phyloP scores from a whole-genome alignment of 306 rosid genomes.

The Spatholobus suberectus region DNA sequence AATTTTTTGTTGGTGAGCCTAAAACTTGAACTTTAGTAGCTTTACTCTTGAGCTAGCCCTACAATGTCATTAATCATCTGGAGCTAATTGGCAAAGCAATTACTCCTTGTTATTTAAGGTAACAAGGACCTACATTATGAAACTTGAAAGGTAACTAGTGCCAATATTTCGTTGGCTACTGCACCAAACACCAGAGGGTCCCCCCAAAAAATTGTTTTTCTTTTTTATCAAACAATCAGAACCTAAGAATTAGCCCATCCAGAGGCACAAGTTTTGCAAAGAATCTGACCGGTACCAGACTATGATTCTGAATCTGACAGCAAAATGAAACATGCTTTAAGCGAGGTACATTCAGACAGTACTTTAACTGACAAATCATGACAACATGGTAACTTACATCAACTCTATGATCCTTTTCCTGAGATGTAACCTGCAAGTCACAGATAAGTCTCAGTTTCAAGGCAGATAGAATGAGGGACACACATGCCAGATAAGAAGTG shows the following conservation, averaged over 20 bases:
- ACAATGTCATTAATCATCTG: not conserved
- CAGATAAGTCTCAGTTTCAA: constrained; percentile 36
- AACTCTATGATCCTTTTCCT: constrained; percentile 59
- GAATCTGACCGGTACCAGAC: not conserved
- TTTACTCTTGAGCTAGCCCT: too few relatives aligned
- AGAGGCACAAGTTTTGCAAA: constrained; percentile 2
- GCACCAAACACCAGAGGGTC: not conserved
- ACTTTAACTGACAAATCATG: constrained; percentile 29
- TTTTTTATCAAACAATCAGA: not conserved
- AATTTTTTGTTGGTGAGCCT: too few relatives aligned
- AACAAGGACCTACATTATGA: not conserved
- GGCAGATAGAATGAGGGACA: constrained; percentile 20
- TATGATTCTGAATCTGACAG: not conserved
- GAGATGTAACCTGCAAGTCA: constrained; percentile 61
- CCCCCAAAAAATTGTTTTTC: not conserved
- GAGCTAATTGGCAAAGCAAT: constrained; percentile 18
- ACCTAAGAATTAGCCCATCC: not conserved
- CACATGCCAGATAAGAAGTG: not conserved
- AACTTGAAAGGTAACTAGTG: not conserved
- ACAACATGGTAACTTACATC: constrained; percentile 61
- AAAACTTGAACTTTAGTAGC: too few relatives aligned
- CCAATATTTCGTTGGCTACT: not conserved
- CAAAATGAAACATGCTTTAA: constrained; percentile 7
- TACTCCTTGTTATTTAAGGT: constrained; percentile 31
- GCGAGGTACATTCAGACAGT: not conserved